phyloP scores from a whole-genome alignment of 768 basidiomycete species.

The Lyophyllum decastes region DNA sequence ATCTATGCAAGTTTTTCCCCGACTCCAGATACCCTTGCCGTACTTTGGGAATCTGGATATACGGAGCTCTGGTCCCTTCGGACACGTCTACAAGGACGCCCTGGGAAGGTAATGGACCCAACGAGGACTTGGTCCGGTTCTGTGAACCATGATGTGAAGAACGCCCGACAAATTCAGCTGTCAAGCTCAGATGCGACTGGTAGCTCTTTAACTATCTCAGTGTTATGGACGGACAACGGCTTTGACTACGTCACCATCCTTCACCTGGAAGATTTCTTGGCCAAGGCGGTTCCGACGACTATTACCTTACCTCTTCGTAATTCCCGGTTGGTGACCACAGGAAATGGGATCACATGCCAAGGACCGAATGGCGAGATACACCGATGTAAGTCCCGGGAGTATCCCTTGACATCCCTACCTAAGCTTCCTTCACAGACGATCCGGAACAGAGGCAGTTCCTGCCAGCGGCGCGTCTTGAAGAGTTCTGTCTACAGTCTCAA shows the following conservation, averaged over 20 bases:
- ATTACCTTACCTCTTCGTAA: constrained; percentile 37
- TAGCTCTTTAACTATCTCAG: constrained; percentile 26
- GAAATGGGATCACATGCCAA: constrained; percentile 40
- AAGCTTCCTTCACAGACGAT: constrained; percentile 14
- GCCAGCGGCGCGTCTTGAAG: constrained; percentile 46
- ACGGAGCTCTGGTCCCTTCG: constrained; percentile 71
- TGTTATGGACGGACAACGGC: constrained; percentile 40
- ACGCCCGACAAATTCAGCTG: constrained; percentile 36
- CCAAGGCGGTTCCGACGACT: constrained; percentile 8
- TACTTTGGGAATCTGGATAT: constrained; percentile 71
- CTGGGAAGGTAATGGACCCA: constrained; percentile 63
- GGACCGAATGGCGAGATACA: constrained; percentile 47
- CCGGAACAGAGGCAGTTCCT: constrained; percentile 19
- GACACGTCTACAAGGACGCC: constrained; percentile 60
- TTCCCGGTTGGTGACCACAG: constrained; percentile 47
- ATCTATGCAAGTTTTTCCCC: constrained; percentile 67
- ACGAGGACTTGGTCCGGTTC: constrained; percentile 36
- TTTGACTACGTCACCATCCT: constrained; percentile 33
- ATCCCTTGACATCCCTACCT: background rate
- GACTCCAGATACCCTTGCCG: constrained; percentile 55
- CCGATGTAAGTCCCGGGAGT: constrained; percentile 34
- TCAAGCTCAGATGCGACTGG: constrained; percentile 9
- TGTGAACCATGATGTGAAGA: constrained; percentile 16
- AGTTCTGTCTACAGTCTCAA: constrained; percentile 56
- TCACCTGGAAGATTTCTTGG: constrained; percentile 21